Evolutionary conservation across 768 basidiomycete genomes (phyloP), one percentile per base, ranked within the genome.

Genomic region (Cyclocybe aegerita): DNA sequence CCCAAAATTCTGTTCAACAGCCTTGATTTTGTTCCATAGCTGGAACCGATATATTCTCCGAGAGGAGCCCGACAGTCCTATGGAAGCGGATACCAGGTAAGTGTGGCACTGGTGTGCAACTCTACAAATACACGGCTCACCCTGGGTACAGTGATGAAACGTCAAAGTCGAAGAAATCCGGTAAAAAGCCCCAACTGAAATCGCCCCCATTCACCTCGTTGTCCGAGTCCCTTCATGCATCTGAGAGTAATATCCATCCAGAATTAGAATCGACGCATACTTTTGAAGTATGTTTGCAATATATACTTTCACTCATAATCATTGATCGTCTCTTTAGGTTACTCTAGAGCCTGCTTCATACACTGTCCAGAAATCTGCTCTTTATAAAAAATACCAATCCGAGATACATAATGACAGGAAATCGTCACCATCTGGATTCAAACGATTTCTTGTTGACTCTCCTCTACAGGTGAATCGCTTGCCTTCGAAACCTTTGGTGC

Each of bases 341-440:
- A 79, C 72, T 1, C 69, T 97, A 6, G 92, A 93, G 60, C 85
- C 83, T 4, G 81, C 94, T 1, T 80, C 82, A 10, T 93, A 74
- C 61, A 88, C 86, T 0, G 61, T 75, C 2, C 93, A 98, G 70
- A 96, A 96, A 62, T 96, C 81, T 63, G 73, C 70, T 5, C 76
- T 98, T 12, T 98, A 78, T 61, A 66, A 79, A 60, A 76, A 77
- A 51, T 98, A 98, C 66, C 96, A 94, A 65, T 66, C 65, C 30
- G 73, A 82, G 5, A 83, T 97, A 16, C 96, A 98, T 63, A 70
- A 81, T 37, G 93, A 97, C 39, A 55, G 65, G 1, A 67, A 76
- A 2, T 81, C 78, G 30, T 72, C 69, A 1, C 73, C 75, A 32
- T 52, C 55, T 3, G 74, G 78, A 1, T 96, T 96, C 63, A 70